A percentile compares a stretch with the other conserved stretches of the same genome.
Evolutionary conservation across 371 early-diverging fungal genomes (phyloP).

Genomic region (Chytridium lagenaria): DNA sequence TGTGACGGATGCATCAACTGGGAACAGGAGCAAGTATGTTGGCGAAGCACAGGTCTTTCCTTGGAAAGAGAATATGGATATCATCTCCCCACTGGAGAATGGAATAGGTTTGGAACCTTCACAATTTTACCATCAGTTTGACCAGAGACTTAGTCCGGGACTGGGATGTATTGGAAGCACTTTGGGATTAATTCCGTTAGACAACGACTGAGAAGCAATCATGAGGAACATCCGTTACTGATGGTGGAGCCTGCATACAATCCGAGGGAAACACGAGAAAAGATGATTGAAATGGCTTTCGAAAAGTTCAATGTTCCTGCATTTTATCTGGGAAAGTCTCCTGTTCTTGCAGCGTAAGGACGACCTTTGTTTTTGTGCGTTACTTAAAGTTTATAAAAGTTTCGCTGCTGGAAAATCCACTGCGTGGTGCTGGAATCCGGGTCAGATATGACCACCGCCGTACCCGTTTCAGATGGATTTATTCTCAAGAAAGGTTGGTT

Average conservation of each 20-base stretch:
- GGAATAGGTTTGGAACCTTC: constrained; percentile 57
- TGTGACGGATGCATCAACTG: constrained; percentile 1
- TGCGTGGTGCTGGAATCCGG: constrained; percentile 94
- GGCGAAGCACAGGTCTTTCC: constrained; percentile 79
- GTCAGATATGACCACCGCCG: constrained; percentile 81
- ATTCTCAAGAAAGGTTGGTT: constrained; percentile 82
- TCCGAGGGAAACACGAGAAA: constrained; percentile 76
- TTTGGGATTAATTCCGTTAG: constrained; percentile 85
- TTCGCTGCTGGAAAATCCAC: constrained; percentile 90
- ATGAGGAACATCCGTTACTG: constrained; percentile 84
- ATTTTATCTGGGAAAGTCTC: constrained; percentile 87
- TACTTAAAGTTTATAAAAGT: constrained; percentile 47
- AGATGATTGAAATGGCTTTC: constrained; percentile 89
- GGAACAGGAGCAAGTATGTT: constrained; percentile 56
- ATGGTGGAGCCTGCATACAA: constrained; percentile 93
- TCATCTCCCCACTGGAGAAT: constrained; percentile 75
- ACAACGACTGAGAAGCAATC: constrained; percentile 58
- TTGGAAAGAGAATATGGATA: constrained; percentile 81
- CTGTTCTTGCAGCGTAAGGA: constrained; percentile 89
- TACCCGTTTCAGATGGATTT: constrained; percentile 95
- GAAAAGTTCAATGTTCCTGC: constrained; percentile 91
- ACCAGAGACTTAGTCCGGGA: constrained; percentile 69
- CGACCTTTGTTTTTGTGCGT: constrained; percentile 1
- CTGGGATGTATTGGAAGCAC: constrained; percentile 90
- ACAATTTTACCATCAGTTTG: not conserved